phyloP scores from a whole-genome alignment of 1,139 yeast genomes.

The Yamadazyma atmosphaerica region DNA sequence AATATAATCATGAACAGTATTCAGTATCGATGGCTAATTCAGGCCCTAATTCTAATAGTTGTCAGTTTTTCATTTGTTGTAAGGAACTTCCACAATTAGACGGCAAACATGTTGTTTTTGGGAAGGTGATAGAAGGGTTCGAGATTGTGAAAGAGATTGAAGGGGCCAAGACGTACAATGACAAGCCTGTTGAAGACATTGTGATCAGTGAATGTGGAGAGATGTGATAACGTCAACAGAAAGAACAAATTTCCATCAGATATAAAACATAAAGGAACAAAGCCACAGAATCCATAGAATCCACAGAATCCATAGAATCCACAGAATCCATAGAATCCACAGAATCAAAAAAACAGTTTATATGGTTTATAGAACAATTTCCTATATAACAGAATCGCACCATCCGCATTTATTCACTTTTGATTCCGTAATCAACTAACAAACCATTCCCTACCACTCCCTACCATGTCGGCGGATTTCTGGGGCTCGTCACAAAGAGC shows the following conservation, averaged over 20 bases:
- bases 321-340: no score
- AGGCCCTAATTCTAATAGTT: slow-evolving; percentile 36
- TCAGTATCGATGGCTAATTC: slow-evolving; percentile 37
- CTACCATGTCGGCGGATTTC: slow-evolving; percentile 49
- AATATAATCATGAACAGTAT: slow-evolving; percentile 23
- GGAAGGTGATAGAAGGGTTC: slow-evolving; percentile 43
- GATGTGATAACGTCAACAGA: slow-evolving; percentile 22
- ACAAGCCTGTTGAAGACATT: slow-evolving; percentile 27
- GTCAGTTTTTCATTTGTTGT: slow-evolving; percentile 35
- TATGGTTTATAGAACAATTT: no score
- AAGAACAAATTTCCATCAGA: no score
- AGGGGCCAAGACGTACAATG: slow-evolving; percentile 31
- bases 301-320: neutral
- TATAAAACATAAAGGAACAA: neutral
- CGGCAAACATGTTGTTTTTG: slow-evolving; percentile 59
- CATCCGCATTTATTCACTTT: no score
- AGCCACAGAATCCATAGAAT: neutral
- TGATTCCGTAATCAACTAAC: no score
- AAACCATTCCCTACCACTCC: no score
- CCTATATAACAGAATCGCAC: no score
- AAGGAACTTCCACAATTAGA: slow-evolving; percentile 28
- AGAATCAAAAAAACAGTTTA: no score
- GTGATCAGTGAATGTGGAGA: slow-evolving; percentile 32
- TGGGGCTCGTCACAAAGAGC: slow-evolving; percentile 48
- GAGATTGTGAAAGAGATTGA: slow-evolving; percentile 14